Base-by-base conservation (phyloP, 2,329 filamentous ascomycete genomes). In the Blumeria graminis region DNA sequence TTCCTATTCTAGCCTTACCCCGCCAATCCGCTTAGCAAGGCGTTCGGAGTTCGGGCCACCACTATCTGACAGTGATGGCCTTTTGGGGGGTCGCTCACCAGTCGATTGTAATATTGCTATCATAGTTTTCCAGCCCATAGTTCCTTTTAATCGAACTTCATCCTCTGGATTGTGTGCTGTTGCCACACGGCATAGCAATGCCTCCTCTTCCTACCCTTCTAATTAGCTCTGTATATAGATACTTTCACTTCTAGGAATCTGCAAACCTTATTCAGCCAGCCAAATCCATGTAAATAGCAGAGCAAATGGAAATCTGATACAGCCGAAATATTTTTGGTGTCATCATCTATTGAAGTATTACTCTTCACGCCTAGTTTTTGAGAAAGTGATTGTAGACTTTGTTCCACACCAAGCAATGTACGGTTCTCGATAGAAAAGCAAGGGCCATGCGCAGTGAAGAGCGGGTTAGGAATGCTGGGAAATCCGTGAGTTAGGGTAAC, bases 401-500 rank as follows among this genome's bases (percentile, higher is more conserved):
- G 90, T 58, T 79, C 81, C 68, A 94, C 81, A 53, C 90, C 92
- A 64, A 95, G 78, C 35, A 82, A 76, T 67, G 90, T 84, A 59
- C 92, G 81, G 65, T 98, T 96, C 69, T 94, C 92, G 60, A 96
- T 84, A 5, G 89, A 84, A 68, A 96, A 98, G 45, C 74, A 78
- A 59, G 76, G 74, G 58, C 71, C 68, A 34, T 69, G 69, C 52
- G 80, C 75, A 33, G 72, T 82, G 69, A 96, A 96, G 34, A 82
- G 70, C 11, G 89, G 87, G 57, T 80, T 82, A 3, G 86, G 77
- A 48, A 81, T 75, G 55, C 82, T 86, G 2, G 92, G 92, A 71
- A 98, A 96, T 58, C 92, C 92, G 66, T 98, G 90, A 0, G 92
- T 98, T 60, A 98, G 76, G 8, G 92, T 96, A 59, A 96, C 86